Evolutionary conservation across 2,329 filamentous ascomycete species (phyloP).

Genomic region (Botrytis sinoallii): DNA sequence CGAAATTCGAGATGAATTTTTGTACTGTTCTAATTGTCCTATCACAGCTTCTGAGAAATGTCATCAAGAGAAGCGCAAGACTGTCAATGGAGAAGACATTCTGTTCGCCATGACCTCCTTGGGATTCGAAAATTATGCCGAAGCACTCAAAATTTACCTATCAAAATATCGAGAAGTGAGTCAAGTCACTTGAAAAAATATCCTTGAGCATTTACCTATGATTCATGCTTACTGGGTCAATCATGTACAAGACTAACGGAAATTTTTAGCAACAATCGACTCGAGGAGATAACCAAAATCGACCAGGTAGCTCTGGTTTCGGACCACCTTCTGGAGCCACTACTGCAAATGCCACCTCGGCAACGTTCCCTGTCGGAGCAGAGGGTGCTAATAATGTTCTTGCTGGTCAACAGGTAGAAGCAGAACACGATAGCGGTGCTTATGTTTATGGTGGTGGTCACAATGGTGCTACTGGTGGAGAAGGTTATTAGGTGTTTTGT

Average conservation of each 20-base stretch:
- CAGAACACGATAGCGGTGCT: constrained; percentile 39
- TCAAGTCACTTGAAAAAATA: constrained; percentile 29
- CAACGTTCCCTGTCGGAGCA: constrained; percentile 34
- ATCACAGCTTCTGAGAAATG: constrained; percentile 91
- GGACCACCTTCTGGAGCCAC: constrained; percentile 43
- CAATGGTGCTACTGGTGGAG: constrained; percentile 48
- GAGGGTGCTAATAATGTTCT: constrained; percentile 39
- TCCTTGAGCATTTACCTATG: constrained; percentile 15
- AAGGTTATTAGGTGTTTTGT: constrained; percentile 30
- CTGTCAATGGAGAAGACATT: constrained; percentile 97
- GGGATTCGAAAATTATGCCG: constrained; percentile 97
- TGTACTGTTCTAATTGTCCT: constrained; percentile 27
- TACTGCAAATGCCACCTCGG: constrained; percentile 37
- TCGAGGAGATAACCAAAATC: constrained; percentile 55
- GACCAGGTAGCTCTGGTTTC: constrained; percentile 54
- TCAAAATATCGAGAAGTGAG: constrained; percentile 97
- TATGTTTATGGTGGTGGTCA: constrained; percentile 50
- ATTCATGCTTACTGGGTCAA: constrained; percentile 15
- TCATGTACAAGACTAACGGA: constrained; percentile 16
- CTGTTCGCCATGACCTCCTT: constrained; percentile 98
- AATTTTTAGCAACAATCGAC: constrained; percentile 57
- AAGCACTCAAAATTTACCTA: constrained; percentile 96
- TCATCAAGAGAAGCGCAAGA: constrained; percentile 98
- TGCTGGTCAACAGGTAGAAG: constrained; percentile 35
- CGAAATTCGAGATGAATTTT: constrained; percentile 14